Evolutionary conservation across 495 filamentous ascomycete species (phyloP), one percentile per base, ranked within the genome.

Genomic region (Aeminium ludgeri): DNA sequence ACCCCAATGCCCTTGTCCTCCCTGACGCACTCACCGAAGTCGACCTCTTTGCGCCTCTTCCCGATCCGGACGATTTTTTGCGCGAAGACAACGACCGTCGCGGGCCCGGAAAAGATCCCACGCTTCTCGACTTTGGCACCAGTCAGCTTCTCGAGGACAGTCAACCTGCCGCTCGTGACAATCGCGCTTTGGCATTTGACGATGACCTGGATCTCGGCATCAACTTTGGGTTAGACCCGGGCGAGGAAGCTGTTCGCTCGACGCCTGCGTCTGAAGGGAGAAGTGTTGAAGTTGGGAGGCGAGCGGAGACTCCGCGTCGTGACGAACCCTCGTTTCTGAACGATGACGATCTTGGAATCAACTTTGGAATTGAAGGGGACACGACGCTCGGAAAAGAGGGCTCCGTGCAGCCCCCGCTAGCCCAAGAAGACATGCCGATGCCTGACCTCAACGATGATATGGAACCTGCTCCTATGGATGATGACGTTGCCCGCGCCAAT

Each of bases 1-100:
- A 65, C 42, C 57, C 62, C 7, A 59, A 56, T 18, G 49, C 59
- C 15, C 53, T 71, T 11, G 63, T 55, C 3, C 69, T 95, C 33
- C 84, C 83, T 7, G 86, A 95, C 66, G 75, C 78, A 29, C 72
- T 95, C 40, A 93, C 86, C 15, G 84, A 91, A 49, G 74, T 84
- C 20, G 86, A 95, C 51, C 70, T 93, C 48, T 75, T 93, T 17
- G 52, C 55, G 10, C 58, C 62, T 10, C 45, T 64, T 34, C 59
- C 63, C 1, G 63, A 66, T 42, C 56, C 57, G 8, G 46, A 48
- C 12, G 48, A 61, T 10, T 50, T 65, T 2, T 40, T 64, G 2
- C 37, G 54, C 13, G 50, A 56, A 34, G 34, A 44, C 23, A 42
- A 41, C 10, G 52, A 52, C 3, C 17, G 27, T 3, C 37, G 53